These are phyloP conservation scores for Mortierella sp. DNA, from an alignment of 371 early-diverging fungal genomes.

Conservation along the genomic window DNA sequence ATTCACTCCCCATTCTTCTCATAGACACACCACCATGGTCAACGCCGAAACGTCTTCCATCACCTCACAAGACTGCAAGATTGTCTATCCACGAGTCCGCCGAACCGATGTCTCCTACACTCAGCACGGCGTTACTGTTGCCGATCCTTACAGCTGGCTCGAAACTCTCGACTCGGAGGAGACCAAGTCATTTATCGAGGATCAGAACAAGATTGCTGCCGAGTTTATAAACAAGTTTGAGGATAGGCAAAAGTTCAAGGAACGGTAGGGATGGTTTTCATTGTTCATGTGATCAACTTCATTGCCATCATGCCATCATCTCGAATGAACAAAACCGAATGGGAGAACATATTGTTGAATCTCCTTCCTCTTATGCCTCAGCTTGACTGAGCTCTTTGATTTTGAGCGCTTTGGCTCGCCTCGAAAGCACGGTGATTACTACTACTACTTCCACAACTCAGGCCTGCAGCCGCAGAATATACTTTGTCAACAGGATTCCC, in stretches of 20 bases:
- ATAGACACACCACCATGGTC: no score
- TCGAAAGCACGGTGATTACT: constrained; percentile 63
- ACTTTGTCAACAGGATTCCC: constrained; percentile 55
- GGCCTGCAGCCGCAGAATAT: constrained; percentile 74
- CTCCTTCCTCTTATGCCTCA: no score
- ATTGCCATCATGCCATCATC: no score
- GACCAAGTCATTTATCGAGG: constrained; percentile 59
- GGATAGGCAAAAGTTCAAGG: constrained; percentile 49
- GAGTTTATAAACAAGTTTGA: constrained; percentile 54
- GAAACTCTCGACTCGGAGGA: constrained; percentile 64
- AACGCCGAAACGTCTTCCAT: no score
- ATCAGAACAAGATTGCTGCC: constrained; percentile 50
- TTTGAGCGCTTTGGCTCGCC: constrained; percentile 66
- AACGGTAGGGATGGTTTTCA: constrained; percentile 53
- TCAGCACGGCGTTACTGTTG: constrained; percentile 57
- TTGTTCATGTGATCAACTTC: no score
- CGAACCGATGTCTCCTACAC: constrained; percentile 60
- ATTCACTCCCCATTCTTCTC: no score
- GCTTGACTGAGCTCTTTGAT: constrained; percentile 40
- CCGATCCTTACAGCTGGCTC: constrained; percentile 69
- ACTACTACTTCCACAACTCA: constrained; percentile 73
- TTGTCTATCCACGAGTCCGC: constrained; percentile 53
- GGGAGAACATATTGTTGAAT: no score
- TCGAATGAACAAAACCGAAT: no score
- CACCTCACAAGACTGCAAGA: constrained; percentile 38